Evolutionary conservation across 1,139 yeast species (phyloP).

Genomic region (Lodderomyces oxycetoniae): DNA sequence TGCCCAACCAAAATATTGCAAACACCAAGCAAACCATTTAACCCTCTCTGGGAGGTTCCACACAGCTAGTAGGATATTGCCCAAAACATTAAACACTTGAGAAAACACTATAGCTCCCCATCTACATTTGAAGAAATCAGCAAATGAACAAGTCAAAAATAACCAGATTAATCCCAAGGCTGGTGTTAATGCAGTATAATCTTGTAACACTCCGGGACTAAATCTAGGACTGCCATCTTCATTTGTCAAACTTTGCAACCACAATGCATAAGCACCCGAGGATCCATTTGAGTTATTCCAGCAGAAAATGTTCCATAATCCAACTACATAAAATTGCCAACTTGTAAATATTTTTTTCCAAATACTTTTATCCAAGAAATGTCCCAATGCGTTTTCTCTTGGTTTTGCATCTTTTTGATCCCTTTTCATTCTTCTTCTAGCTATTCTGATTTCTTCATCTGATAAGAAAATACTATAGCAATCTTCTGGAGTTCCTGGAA

Average conservation of each 20-base stretch:
- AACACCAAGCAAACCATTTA: constrained; percentile 47
- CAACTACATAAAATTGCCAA: constrained; percentile 52
- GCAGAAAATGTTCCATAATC: constrained; percentile 54
- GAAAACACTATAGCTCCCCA: constrained; percentile 55
- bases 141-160: constrained; percentile 35
- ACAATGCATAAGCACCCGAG: constrained; percentile 48
- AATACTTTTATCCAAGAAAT: constrained; percentile 29
- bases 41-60: constrained; percentile 44
- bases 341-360: constrained; percentile 51
- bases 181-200: constrained; percentile 41
- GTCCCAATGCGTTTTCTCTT: constrained; percentile 23
- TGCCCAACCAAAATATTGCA: constrained; percentile 48
- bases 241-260: constrained; percentile 36
- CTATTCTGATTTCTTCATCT: constrained; percentile 62
- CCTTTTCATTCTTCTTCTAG: constrained; percentile 49
- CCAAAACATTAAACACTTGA: constrained; percentile 41
- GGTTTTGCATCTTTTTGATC: constrained; percentile 36
- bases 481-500: constrained; percentile 68
- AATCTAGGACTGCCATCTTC: constrained; percentile 24
- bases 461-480: constrained; percentile 53
- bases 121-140: constrained; percentile 49
- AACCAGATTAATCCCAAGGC: constrained; percentile 43
- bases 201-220: constrained; percentile 32
- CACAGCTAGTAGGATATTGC: constrained; percentile 40
- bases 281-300: constrained; percentile 54